A percentile compares a stretch with the other conserved stretches of the same genome.
Evolutionary conservation across 2,329 filamentous ascomycete genomes (phyloP).

Genomic region (Aureobasidium lini): DNA sequence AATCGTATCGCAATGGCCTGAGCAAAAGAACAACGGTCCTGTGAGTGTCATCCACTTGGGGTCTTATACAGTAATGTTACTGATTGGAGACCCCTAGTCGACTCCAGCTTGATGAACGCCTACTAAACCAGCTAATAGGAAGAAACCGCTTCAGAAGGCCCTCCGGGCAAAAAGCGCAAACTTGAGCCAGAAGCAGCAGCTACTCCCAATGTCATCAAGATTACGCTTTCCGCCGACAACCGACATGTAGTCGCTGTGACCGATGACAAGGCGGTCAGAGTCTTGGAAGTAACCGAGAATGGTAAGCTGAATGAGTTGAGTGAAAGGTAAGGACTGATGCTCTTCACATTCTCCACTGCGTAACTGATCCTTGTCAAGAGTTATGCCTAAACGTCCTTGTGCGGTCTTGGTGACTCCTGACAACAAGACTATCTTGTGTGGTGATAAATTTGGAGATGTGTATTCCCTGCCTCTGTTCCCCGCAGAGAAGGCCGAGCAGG

Average conservation of each 20-base stretch:
- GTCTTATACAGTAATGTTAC: not conserved
- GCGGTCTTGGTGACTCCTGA: constrained; percentile 64
- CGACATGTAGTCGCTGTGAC: constrained; percentile 70
- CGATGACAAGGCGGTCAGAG: constrained; percentile 84
- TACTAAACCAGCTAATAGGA: not conserved
- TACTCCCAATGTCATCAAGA: constrained; percentile 54
- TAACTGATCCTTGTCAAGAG: constrained; percentile 38
- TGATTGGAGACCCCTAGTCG: constrained; percentile 6
- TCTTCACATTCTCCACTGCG: not conserved
- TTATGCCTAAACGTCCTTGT: constrained; percentile 84
- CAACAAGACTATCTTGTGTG: constrained; percentile 65
- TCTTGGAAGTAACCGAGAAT: constrained; percentile 60
- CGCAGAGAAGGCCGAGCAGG: constrained; percentile 24
- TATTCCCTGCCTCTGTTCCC: constrained; percentile 71
- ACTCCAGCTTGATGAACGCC: not conserved
- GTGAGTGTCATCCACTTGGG: constrained; percentile 13
- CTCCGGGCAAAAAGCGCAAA: constrained; percentile 36
- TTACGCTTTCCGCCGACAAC: constrained; percentile 57
- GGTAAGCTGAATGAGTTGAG: constrained; percentile 61
- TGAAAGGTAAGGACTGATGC: constrained; percentile 50
- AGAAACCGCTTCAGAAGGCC: constrained; percentile 20
- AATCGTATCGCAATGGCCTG: constrained; percentile 56
- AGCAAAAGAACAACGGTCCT: constrained; percentile 17
- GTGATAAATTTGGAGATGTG: constrained; percentile 96
- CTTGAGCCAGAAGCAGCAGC: constrained; percentile 21